phyloP scores from a whole-genome alignment of 2,329 filamentous ascomycete species.

The Trichoderma oligosporum region DNA sequence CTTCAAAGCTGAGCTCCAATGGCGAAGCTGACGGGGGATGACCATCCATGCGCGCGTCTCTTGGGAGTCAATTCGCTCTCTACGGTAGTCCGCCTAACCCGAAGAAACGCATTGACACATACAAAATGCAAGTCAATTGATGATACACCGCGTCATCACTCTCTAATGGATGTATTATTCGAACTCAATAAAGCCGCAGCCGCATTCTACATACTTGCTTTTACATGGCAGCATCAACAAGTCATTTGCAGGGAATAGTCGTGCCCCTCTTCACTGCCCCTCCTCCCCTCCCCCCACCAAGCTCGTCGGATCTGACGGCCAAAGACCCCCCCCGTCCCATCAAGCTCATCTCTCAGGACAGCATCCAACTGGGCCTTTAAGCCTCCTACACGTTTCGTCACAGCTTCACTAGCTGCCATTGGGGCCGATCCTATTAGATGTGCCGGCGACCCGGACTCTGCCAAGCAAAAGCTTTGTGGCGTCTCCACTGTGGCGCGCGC shows the following conservation, averaged over 20 bases:
- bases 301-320: slow-evolving; percentile 16
- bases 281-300: neutral
- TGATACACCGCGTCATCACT: too few relatives aligned
- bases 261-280: neutral
- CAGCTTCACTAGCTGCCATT: neutral
- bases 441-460: neutral
- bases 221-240: too few relatives aligned
- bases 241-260: too few relatives aligned
- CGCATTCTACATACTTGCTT: too few relatives aligned
- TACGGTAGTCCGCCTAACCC: neutral
- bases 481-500: neutral
- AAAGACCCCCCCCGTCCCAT: too few relatives aligned
- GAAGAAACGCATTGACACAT: neutral
- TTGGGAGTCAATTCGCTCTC: too few relatives aligned
- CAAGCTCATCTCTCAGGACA: neutral
- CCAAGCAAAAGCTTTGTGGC: neutral
- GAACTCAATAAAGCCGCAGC: too few relatives aligned
- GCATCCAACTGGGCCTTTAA: neutral
- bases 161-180: too few relatives aligned
- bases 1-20: neutral
- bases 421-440: slow-evolving; percentile 1
- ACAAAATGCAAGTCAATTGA: too few relatives aligned
- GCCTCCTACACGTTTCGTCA: neutral
- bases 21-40: neutral
- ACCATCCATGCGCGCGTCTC: neutral